Evolutionary conservation across 345 rosid species (phyloP), one percentile per base, ranked within the genome.

Genomic region (Corchorus olitorius): DNA sequence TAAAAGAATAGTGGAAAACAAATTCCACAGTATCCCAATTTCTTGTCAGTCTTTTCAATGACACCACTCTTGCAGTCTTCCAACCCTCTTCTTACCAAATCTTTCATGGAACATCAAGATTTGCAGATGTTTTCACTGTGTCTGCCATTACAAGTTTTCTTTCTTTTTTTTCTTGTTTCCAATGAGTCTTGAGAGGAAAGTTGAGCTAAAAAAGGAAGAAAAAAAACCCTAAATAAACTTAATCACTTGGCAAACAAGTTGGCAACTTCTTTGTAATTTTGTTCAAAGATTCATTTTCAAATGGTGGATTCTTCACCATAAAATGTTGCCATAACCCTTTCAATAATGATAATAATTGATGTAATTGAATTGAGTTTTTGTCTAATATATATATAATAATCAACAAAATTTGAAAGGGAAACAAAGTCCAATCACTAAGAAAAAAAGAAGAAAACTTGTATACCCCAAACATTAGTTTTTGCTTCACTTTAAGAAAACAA

Each of bases 121-220:
- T 33, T 79, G 58, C 53, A 66, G 69, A 17, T 46, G 22, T 35
- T 66, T n/a, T 0, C 19, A 27, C 43, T 20, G 17, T 78, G 76
- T 80, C 80, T 76, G 83, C 84, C 82, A 72, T 73, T 67, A 71
- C 13, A 72, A 34, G 17, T 43, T 16, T 3, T 39, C 43, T 39
- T 39, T 39, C 6, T 39, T 6, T 39, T 41, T 34, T 72, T 56
- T 72, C 65, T 55, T 72, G 75, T 16, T 53, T 22, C 34, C 75
- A 72, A 55, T 48, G 58, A 69, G 20, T 22, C 33, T 19, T 72
- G 12, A 45, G 27, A 34, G 20, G 63, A 71, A 54, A 71, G 46
- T 6, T 17, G 11, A 46, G 1, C 8, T 13, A 20, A 16, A 64
- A 17, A 6, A 12, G 13, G 33, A 6, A 12, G 12, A 8, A 59